These are phyloP conservation scores for Nissolia schottii DNA, from an alignment of 306 rosid species.

Conservation along the genomic window DNA sequence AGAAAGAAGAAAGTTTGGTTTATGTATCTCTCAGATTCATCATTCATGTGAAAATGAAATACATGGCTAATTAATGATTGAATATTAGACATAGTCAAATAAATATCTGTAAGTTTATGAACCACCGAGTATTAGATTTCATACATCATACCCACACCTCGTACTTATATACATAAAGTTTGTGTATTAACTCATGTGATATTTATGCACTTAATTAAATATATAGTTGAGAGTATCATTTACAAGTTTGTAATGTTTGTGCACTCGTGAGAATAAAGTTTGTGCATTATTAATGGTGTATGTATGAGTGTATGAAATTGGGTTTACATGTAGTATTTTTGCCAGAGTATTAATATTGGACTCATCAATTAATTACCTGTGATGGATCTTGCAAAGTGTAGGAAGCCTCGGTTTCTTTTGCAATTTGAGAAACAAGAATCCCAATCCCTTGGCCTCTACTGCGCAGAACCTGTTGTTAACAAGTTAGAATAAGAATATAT, in stretches of 20 bases:
- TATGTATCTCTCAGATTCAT: background rate
- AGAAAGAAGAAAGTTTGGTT: background rate
- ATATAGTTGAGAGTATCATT: no score
- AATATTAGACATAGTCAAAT: background rate
- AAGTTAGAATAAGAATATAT: slow-evolving; percentile 1
- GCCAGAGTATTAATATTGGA: background rate
- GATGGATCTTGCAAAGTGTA: slow-evolving; percentile 85
- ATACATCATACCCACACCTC: no score
- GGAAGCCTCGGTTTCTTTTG: slow-evolving; percentile 81
- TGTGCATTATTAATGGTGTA: no score
- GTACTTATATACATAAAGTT: no score
- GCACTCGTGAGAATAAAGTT: no score
- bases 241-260: no score
- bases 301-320: no score
- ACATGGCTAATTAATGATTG: background rate
- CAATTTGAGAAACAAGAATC: slow-evolving; percentile 75
- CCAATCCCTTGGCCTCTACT: slow-evolving; percentile 75
- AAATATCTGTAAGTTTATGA: background rate
- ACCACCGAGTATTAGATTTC: no score
- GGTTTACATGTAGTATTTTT: no score
- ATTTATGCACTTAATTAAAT: no score
- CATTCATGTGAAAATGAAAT: background rate
- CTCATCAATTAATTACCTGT: slow-evolving; percentile 43
- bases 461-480: slow-evolving; percentile 49
- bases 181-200: no score